Conservation (phyloP, 2,329 filamentous ascomycete genomes). For the Albifimbria verrucaria region DNA sequence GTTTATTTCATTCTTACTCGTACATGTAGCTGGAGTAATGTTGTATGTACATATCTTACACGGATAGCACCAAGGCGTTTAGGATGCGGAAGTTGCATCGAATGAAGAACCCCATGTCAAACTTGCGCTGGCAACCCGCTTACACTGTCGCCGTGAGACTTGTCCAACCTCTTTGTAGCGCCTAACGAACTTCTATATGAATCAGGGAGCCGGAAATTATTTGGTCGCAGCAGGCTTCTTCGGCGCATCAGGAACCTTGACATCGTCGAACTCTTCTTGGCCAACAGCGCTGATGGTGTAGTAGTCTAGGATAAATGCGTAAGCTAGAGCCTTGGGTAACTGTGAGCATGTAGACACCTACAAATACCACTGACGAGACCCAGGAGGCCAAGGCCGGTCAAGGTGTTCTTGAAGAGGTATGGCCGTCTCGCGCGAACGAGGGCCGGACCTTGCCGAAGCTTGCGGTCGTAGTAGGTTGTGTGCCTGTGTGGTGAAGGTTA, state of each 20-base stretch:
- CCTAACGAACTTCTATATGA: no score
- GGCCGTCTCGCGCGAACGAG: constrained; percentile 89
- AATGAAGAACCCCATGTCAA: not conserved
- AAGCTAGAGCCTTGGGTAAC: no score
- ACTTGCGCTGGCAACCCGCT: no score
- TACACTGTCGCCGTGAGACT: no score
- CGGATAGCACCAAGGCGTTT: not conserved
- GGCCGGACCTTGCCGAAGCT: constrained; percentile 80
- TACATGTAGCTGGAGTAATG: not conserved
- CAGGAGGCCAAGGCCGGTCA: constrained; percentile 74
- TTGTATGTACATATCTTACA: not conserved
- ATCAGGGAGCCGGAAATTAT: no score
- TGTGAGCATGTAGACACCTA: no score
- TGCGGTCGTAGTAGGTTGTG: constrained; percentile 85
- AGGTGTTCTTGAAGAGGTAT: constrained; percentile 84
- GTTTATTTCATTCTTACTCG: not conserved
- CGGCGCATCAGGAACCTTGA: constrained; percentile 79
- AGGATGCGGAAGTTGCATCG: not conserved
- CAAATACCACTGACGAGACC: constrained; percentile 81
- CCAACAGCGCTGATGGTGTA: constrained; percentile 79
- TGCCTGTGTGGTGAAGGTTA: no score
- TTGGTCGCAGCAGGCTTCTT: constrained; percentile 39
- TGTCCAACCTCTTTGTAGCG: no score
- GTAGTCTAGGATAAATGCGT: constrained; percentile 38
- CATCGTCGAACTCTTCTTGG: constrained; percentile 96